These are phyloP conservation scores for Leccinum variabile DNA, from an alignment of 1,284 basidiomycete genomes.

Conservation along the genomic window DNA sequence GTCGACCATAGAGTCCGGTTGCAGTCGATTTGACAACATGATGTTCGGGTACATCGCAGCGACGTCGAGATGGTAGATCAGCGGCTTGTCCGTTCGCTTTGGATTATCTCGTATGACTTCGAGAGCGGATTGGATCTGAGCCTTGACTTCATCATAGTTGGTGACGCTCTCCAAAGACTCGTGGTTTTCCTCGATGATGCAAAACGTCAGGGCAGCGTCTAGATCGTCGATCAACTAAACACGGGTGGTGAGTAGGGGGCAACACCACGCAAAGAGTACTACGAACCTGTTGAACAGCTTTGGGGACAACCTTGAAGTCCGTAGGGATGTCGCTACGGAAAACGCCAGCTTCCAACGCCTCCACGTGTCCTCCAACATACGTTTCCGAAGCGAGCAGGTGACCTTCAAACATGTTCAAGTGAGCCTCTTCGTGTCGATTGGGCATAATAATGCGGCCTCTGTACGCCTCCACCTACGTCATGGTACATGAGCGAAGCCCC, in stretches of 20 bases:
- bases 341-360: constrained; percentile 97
- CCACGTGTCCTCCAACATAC: constrained; percentile 98
- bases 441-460: constrained; percentile 95
- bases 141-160: constrained; percentile 94
- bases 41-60: constrained; percentile 99
- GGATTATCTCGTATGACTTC: constrained; percentile 93
- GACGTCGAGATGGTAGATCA: constrained; percentile 99
- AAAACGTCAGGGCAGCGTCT: constrained; percentile 89
- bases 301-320: constrained; percentile 93
- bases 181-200: constrained; percentile 87
- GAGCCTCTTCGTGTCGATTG: constrained; percentile 92
- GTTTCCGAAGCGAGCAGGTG: constrained; percentile 97
- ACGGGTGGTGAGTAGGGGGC: constrained; percentile 1
- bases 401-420: constrained; percentile 93
- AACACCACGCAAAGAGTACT: neutral
- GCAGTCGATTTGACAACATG: constrained; percentile 99
- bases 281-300: constrained; percentile 80
- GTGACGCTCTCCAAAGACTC: constrained; percentile 81
- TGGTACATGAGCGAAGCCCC: constrained; percentile 4
- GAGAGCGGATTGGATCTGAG: constrained; percentile 74
- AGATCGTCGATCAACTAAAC: constrained; percentile 89
- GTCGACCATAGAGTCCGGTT: constrained; percentile 97
- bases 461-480: constrained; percentile 89
- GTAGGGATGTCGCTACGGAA: constrained; percentile 96
- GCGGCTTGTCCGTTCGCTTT: constrained; percentile 83